phyloP scores from a whole-genome alignment of 176 grass and related monocot species.

The Thalia dealbata region DNA sequence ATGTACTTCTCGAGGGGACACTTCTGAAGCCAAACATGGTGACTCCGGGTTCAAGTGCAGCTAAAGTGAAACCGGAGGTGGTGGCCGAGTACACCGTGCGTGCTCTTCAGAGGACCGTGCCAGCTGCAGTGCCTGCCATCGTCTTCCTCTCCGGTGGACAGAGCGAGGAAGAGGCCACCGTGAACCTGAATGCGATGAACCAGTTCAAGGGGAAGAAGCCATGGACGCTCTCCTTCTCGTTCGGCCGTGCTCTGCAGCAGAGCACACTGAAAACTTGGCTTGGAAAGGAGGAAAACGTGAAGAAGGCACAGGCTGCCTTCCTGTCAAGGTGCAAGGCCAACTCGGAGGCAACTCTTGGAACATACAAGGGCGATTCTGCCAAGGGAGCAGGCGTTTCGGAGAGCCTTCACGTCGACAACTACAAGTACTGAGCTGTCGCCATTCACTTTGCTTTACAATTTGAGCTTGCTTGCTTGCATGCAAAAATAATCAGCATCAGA shows the following conservation, averaged over 20 bases:
- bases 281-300: background rate
- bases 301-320: background rate
- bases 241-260: background rate
- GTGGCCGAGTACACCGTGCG: background rate
- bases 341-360: background rate
- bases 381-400: background rate
- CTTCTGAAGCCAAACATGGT: background rate
- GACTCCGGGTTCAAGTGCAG: background rate
- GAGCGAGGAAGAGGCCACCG: background rate
- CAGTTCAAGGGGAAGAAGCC: background rate
- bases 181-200: background rate
- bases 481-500: too few relatives aligned
- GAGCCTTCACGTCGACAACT: background rate
- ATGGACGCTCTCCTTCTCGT: background rate
- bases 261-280: background rate
- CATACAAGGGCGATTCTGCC: background rate
- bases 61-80: background rate
- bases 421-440: background rate
- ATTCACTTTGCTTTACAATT: too few relatives aligned
- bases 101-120: background rate
- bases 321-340: background rate
- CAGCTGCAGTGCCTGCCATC: background rate
- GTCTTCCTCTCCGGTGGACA: background rate
- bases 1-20: background rate
- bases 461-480: too few relatives aligned